Percentiles rank a stretch among this genome's conserved stretches.
Conservation (phyloP, 2,329 filamentous ascomycete species). For the Clonostachys sp. region DNA sequence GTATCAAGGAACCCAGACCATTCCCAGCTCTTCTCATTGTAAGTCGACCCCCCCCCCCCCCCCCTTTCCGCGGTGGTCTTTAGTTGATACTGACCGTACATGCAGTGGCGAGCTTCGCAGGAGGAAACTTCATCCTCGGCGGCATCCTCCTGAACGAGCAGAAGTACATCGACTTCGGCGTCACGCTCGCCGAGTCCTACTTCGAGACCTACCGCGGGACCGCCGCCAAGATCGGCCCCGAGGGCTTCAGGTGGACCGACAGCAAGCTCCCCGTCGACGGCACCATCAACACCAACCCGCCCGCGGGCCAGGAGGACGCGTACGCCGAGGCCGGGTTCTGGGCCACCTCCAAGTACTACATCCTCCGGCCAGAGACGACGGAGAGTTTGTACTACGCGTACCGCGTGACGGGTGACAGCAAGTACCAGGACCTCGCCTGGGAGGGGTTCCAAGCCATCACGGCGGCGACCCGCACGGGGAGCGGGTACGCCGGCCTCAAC, state of each 20-base stretch:
- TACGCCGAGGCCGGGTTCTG: slow-evolving; percentile 69
- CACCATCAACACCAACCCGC: slow-evolving; percentile 8
- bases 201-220: slow-evolving; percentile 68
- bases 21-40: slow-evolving; percentile 45
- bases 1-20: slow-evolving; percentile 41
- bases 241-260: slow-evolving; percentile 61
- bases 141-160: slow-evolving; percentile 63
- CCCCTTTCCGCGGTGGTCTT: not conserved
- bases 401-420: slow-evolving; percentile 67
- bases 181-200: slow-evolving; percentile 68
- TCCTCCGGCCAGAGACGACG: slow-evolving; percentile 75
- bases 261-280: slow-evolving; percentile 27
- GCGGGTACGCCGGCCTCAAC: slow-evolving; percentile 61
- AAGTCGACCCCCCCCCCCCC: slow-evolving; percentile 12
- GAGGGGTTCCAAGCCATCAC: slow-evolving; percentile 64
- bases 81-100: slow-evolving; percentile 29
- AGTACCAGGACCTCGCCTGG: slow-evolving; percentile 84
- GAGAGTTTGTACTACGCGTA: slow-evolving; percentile 87
- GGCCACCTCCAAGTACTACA: slow-evolving; percentile 55
- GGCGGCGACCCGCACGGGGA: slow-evolving; percentile 40
- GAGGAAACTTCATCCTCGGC: slow-evolving; percentile 80
- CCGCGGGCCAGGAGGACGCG: slow-evolving; percentile 35
- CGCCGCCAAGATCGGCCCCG: slow-evolving; percentile 71
- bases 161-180: slow-evolving; percentile 69
- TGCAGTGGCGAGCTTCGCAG: slow-evolving; percentile 73